A percentile compares a stretch with the other conserved stretches of the same genome.
Conservation (phyloP, 2,329 filamentous ascomycete species). For the Cercospora berteroae region DNA sequence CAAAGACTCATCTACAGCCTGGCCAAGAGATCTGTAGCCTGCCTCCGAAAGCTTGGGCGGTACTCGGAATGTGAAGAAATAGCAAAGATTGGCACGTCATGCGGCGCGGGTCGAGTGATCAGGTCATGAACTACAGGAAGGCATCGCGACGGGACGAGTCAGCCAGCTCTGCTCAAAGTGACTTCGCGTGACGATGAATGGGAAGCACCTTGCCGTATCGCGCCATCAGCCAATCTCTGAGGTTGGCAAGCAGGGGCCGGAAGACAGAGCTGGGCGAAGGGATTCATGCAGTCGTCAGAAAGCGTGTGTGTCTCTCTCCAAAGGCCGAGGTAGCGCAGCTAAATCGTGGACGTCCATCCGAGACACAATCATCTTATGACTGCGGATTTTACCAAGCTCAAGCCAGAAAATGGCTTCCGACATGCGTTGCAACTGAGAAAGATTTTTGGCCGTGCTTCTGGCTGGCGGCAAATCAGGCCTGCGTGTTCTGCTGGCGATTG, state of each 20-base stretch:
- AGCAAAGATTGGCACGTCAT: no score
- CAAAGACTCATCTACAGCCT: no score
- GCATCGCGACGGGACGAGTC: no score
- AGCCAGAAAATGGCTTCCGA: neutral
- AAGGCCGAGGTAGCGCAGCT: neutral
- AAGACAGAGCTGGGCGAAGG: neutral
- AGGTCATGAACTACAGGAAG: no score
- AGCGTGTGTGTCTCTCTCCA: neutral
- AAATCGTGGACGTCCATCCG: neutral
- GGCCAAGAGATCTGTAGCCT: no score
- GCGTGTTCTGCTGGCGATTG: neutral
- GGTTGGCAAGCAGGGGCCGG: no score
- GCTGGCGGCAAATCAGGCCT: neutral
- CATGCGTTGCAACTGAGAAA: neutral
- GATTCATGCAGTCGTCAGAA: neutral
- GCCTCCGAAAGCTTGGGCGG: neutral
- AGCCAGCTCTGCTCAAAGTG: no score
- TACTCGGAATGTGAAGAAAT: constrained; percentile 23
- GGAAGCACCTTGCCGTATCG: no score
- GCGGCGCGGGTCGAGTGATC: no score
- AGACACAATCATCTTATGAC: neutral
- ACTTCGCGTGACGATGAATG: no score
- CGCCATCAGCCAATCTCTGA: no score
- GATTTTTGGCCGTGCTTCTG: neutral
- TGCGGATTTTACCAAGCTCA: no score